Base-by-base conservation (phyloP, 345 rosid species). In the Salix udensis region DNA sequence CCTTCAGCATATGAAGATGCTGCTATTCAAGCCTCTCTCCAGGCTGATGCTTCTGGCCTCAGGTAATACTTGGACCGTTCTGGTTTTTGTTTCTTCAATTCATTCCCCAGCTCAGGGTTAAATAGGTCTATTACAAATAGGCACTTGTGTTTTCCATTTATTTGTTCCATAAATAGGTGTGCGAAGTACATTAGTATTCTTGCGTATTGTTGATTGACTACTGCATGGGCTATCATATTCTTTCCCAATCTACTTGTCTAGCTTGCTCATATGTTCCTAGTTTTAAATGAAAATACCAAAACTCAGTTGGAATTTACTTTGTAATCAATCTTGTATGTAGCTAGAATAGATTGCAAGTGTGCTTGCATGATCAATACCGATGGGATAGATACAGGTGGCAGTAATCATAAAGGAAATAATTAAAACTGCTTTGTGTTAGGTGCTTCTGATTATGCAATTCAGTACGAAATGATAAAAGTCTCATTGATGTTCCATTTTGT, bases 21-120 rank as follows among this genome's bases (percentile, higher is more conserved):
- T 84, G 99, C 93, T 71, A 89, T 93, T 78, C 91, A 93, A 85
- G 97, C 95, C 65, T 96, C 97, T 30, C 87, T 96, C 65, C 91
- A 91, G 87, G 78, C 91, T 67, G 97, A 93, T 87, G 89, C 88
- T 72, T 92, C 99, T 78, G 94, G 85, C 50, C 92, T 96, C 76
- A 89, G 99, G 99, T 96, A 89, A 46, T 48, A 37, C n/a, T 74
- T 78, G 21, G 31, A 67, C 13, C 16, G 28, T 2, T 26, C 34
- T 60, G 36, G 7, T 64, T 62, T 46, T 44, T 55, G 19, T 67
- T 71, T 37, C 53, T 72, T 73, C 64, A 61, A 13, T 65, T 36
- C 52, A 24, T 72, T 44, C 6, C 26, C 55, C 34, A n/a, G 67
- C 71, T 52, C 14, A 62, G 23, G 40, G 23, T 14, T 42, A 23